Base-by-base conservation (phyloP, 805 yeast genomes). In the Candida saitoana region DNA sequence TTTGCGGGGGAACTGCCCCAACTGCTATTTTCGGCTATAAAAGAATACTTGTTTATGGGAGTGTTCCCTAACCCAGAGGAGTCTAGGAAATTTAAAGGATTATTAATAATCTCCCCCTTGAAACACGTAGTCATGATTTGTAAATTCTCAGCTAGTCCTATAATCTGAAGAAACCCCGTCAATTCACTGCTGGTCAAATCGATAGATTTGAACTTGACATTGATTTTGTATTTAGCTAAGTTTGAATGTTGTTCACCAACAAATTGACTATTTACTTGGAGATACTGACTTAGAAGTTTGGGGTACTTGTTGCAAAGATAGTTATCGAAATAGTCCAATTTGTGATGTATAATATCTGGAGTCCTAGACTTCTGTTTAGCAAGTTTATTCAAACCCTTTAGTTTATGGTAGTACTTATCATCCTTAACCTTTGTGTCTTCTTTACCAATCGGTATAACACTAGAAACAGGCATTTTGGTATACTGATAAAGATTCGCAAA, bases 221-320 rank as follows among this genome's bases (percentile, higher is more conserved):
- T 65, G 15, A 86, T 87, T 48, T 80, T 82, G 58, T 81, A 84
- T 3, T 77, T 74, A 2, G 79, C 71, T 45, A 75, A 64, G 0
- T 85, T 87, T 8, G 87, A 78, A 53, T 79, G 84, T 54, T 86
- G 95, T 17, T 79, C 74, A 2, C 95, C 95, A 6, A 69, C 56
- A 49, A 81, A 86, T 29, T 55, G 63, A 18, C 86, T 70, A 36
- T 84, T 82, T 2, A 89, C 82, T 42, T 76, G 74, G 15, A 86
- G 63, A 41, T 74, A 77, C 3, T 57, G 41, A 45, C 55, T 40
- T 76, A 67, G 9, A 71, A 79, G 55, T 17, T 58, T 55, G 0
- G 59, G 59, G 4, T 47, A 38, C 29, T 38, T 45, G 37, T 44
- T 36, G 9, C 34, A 22, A 2, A 40, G 38, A 22, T 36, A 15